Evolutionary conservation across 2,329 filamentous ascomycete species (phyloP), one percentile per base, ranked within the genome.

Genomic region (Pseudogymnoascus pannorum): DNA sequence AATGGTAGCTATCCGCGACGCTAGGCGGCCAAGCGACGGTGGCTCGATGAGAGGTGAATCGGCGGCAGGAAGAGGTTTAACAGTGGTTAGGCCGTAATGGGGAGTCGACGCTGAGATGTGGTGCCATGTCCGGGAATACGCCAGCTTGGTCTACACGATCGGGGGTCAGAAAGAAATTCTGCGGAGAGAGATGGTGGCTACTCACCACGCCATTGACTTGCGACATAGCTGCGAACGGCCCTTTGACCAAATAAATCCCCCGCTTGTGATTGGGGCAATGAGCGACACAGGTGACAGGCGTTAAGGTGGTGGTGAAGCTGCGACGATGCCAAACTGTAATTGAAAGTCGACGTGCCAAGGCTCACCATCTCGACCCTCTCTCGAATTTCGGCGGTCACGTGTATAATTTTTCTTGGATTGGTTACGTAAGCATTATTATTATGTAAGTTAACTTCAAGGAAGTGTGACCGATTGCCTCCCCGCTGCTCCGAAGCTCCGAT

Each of bases 121-220:
- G 77, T 99, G 94, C 94, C 95, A 99, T 79, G 88, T 86, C 71
- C 95, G 88, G 51, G 92, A 92, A 82, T 97, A 99, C 78, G 94
- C 93, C 66, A 99, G 88, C 73, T 91, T 90, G 64, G 94, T 97
- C 92, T 97, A 69, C 44, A 59, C 38, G 16, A 22, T 33, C 31
- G 20, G 60, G 20, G 26, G 31, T 64, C 57, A 62, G 48, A 54
- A 38, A 48, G n/a, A 22, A 51, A 61, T 54, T 42, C 29, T 42
- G 18, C 14, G n/a, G 11, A 54, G 5, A 40, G 26, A 26, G 59
- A 58, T 51, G n/a, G 33, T 61, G 42, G 29, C 57, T 60, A 69
- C 79, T 71, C 83, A 92, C 89, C 75, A 88, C 78, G 71, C 89
- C 89, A 71, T 92, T 78, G 67, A 84, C 87, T 81, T 92, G 89